Base-by-base conservation (phyloP, 305 asterid genomes). In the Withania somnifera region DNA sequence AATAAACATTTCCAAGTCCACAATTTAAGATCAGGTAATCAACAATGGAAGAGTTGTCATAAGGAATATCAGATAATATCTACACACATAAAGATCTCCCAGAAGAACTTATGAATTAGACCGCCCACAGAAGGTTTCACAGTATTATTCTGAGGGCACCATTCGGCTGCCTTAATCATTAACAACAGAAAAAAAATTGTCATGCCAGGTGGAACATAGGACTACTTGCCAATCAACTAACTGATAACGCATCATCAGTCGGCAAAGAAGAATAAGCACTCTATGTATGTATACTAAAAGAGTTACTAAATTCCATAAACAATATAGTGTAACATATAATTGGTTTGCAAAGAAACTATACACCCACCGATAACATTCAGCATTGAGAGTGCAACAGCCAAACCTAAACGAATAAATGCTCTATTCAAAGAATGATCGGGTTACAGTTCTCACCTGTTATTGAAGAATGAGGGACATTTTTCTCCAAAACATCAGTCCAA, bases 401-500 rank as follows among this genome's bases (percentile, higher is more conserved):
- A 82, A 82, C 30, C 57, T 32, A 36, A 58, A 57, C 14, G 3
- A 75, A 30, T 22, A 54, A 51, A 75, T 75, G 80, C 10, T 50
- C n/a, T 11, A 28, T 30, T 75, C 47, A 50, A 67, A 75, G 47
- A 50, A 50, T 75, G 47, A 50, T 50, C 17, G 50, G 61, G 80
- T 28, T 75, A 51, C 52, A 79, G 68, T 76, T 64, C 78, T 79
- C 86, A 89, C 97, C 93, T 40, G 84, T 81, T 52, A 86, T 83
- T 24, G 86, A 84, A 85, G 95, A 75, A 85, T 89, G 83, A 81
- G 82, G 57, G 75, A 71, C 47, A 42, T 68, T 73, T 87, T 85
- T 89, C 87, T 93, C 97, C 40, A 86, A 84, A 81, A 96, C 98
- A 76, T 94, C 91, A 28, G 99, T 90, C 97, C 95, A 96, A 67